Base-by-base conservation (phyloP, 768 basidiomycete species). In the Tricholoma flavovirens region DNA sequence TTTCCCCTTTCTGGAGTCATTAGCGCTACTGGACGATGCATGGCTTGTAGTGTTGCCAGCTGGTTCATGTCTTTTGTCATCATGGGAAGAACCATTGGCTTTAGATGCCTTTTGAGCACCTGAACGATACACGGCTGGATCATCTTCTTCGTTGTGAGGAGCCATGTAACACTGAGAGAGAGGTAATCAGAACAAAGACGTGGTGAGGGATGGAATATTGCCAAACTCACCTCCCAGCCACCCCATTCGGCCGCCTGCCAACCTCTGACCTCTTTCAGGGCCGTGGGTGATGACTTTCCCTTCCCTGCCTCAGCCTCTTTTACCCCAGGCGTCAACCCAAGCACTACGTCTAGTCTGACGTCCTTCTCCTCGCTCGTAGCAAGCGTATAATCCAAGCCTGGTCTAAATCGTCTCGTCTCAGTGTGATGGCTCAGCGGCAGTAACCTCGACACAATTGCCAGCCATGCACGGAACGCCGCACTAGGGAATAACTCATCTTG, bases 361-460 rank as follows among this genome's bases (percentile, higher is more conserved):
- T 93, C 91, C 51, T 75, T 84, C 62, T 87, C 85, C 63, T 93
- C 87, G 63, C 87, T 88, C 62, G 90, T 89, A 51, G 96, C 96
- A 2, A 98, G 82, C 42, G 94, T 95, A 68, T 98, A 98, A 69
- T 97, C 96, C 62, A 98, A 73, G 1, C 94, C 96, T 0, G 93
- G 92, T 56, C 95, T 76, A 71, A 98, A 95, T 54, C 96, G 75
- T 62, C 96, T 76, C 49, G 91, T 92, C 72, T 93, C 87, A n/a
- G 83, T 81, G 11, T 79, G 69, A 70, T 88, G 82, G 40, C 83
- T 77, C 64, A 90, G 70, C 19, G 92, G 89, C 54, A 94, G 75
- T 57, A 96, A 64, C 30, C 77, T 75, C 45, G 87, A 85, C 45
- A 96, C 82, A 51, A 82, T 76, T 15, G 82, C 77, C 36, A 97